Conservation (phyloP, 805 yeast species). For the Sporopachydermia lactativora region DNA sequence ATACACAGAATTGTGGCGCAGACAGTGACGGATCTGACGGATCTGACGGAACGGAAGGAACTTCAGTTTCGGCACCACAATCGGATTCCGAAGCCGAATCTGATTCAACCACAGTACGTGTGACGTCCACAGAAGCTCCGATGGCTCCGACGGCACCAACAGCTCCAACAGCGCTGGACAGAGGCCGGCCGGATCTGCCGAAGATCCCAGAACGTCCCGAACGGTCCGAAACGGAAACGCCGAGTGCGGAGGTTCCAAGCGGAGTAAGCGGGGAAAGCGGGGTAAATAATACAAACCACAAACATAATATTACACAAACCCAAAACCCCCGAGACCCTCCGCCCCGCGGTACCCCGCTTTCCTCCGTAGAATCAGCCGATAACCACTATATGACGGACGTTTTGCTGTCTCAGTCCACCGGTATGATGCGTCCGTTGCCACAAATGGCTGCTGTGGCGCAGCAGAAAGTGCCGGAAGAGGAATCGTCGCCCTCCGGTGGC, state of each 20-base stretch:
- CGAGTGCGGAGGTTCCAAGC: slow-evolving; percentile 9
- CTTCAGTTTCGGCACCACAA: no score
- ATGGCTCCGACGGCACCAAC: no score
- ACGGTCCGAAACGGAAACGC: slow-evolving; percentile 7
- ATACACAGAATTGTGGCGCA: no score
- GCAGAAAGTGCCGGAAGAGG: slow-evolving; percentile 1
- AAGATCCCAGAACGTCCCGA: slow-evolving; percentile 7
- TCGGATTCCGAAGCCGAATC: no score
- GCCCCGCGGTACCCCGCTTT: not conserved
- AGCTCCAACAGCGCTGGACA: no score
- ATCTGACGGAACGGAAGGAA: no score
- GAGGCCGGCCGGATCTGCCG: slow-evolving; percentile 10
- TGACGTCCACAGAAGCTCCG: no score
- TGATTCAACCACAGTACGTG: no score
- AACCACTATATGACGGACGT: slow-evolving; percentile 1
- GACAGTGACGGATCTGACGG: no score
- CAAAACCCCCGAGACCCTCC: no score
- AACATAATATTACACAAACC: no score
- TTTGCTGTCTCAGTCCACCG: slow-evolving; percentile 1
- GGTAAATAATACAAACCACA: slow-evolving; percentile 1
- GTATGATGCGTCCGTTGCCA: not conserved
- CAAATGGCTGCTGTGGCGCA: not conserved
- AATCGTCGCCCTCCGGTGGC: not conserved
- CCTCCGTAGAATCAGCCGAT: not conserved
- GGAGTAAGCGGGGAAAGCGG: no score